Evolutionary conservation across 208 protist genomes (phyloP).

Genomic region (Wallacemonas sp.): DNA sequence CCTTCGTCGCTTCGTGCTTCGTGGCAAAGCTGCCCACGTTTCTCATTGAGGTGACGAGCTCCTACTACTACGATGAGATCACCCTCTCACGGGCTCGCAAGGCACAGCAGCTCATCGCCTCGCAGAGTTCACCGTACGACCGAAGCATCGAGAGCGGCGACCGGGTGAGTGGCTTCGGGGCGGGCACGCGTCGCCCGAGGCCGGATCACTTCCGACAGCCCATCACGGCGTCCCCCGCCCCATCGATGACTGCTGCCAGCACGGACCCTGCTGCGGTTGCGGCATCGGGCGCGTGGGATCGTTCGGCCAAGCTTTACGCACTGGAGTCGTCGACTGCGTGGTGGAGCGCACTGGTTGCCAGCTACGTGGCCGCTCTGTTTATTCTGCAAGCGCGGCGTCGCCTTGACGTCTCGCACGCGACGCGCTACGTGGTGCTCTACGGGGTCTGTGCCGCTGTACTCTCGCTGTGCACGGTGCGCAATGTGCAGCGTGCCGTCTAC

Average conservation of each 20-base stretch:
- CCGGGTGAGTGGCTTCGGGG: no score
- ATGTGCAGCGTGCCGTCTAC: constrained; percentile 76
- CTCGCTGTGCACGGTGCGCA: constrained; percentile 57
- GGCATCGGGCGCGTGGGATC: neutral
- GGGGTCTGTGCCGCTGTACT: constrained; percentile 25
- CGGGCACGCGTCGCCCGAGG: no score
- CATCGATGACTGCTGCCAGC: no score
- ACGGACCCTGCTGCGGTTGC: no score
- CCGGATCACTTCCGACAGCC: no score
- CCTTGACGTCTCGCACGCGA: constrained; percentile 29
- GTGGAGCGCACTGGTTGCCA: constrained; percentile 50
- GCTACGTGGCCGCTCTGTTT: constrained; percentile 52
- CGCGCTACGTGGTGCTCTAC: constrained; percentile 31
- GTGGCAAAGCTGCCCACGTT: constrained; percentile 80
- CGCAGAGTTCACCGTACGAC: neutral
- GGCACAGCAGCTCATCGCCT: neutral
- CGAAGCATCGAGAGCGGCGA: neutral
- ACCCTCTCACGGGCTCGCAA: constrained; percentile 15
- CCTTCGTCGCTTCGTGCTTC: constrained; percentile 67
- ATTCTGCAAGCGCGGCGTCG: constrained; percentile 43
- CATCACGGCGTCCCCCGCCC: neutral
- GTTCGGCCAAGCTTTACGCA: constrained; percentile 3
- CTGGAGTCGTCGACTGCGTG: constrained; percentile 20
- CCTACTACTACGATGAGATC: constrained; percentile 56
- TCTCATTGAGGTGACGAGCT: constrained; percentile 68